A percentile compares a stretch with the other conserved stretches of the same genome.
Evolutionary conservation across 345 rosid species (phyloP).

Genomic region (Moricandia arvensis): DNA sequence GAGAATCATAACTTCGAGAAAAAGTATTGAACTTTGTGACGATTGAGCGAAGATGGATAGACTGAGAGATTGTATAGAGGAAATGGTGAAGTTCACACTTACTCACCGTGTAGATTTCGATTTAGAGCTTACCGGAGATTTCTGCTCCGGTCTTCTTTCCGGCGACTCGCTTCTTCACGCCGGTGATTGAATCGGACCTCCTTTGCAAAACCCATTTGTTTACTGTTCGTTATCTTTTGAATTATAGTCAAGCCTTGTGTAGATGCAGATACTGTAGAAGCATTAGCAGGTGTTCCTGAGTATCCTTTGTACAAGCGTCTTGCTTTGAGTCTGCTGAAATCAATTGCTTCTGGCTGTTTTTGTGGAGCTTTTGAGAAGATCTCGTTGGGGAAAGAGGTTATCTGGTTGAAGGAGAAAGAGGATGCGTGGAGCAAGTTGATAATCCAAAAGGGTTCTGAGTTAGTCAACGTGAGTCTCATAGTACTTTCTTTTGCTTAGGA

Average conservation of each 20-base stretch:
- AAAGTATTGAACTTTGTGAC: not conserved
- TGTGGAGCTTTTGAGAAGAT: slow-evolving; percentile 26
- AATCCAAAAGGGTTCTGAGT: slow-evolving; percentile 38
- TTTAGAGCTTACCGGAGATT: slow-evolving; percentile 40
- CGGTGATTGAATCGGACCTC: slow-evolving; percentile 11
- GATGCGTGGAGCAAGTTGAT: slow-evolving; percentile 45
- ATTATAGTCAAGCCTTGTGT: not conserved
- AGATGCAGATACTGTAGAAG: slow-evolving; percentile 28
- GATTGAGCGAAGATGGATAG: slow-evolving; percentile 31
- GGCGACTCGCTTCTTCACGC: slow-evolving; percentile 16
- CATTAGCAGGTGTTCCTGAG: slow-evolving; percentile 44
- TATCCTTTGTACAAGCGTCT: slow-evolving; percentile 54
- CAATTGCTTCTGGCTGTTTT: slow-evolving; percentile 40
- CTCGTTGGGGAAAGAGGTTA: slow-evolving; percentile 29
- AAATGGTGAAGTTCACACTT: slow-evolving; percentile 48
- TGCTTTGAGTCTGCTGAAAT: slow-evolving; percentile 45
- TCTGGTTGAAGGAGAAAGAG: slow-evolving; percentile 36
- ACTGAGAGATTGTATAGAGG: slow-evolving; percentile 41
- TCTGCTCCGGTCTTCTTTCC: slow-evolving; percentile 48
- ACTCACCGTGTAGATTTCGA: slow-evolving; percentile 35
- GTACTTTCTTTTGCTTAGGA: not conserved
- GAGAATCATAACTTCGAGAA: not conserved
- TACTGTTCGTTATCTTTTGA: not conserved
- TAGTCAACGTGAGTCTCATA: slow-evolving; percentile 38
- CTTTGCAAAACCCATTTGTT: not conserved